These are phyloP conservation scores for Hemisphaericaspora xylofermentans DNA, from an alignment of 1,139 yeast genomes.

Conservation along the genomic window DNA sequence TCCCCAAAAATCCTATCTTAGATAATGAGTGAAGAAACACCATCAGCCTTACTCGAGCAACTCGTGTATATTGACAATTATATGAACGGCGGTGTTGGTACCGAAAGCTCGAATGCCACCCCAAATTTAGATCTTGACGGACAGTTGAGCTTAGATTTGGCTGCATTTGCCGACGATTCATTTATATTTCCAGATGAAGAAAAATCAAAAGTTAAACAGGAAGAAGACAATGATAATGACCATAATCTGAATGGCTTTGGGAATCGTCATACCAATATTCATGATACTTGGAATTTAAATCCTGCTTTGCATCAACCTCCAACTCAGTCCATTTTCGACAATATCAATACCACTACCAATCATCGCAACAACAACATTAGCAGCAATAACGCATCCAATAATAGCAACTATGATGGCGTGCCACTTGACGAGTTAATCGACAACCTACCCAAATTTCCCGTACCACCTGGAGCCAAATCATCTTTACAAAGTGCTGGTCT, in stretches of 20 bases:
- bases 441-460: conserved; percentile 57
- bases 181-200: conserved; percentile 80
- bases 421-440: background rate
- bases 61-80: conserved; percentile 74
- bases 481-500: conserved; percentile 66
- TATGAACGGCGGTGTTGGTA: conserved; percentile 43
- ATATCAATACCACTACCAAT: conserved; percentile 12
- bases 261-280: conserved; percentile 9
- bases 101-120: conserved; percentile 12
- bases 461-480: conserved; percentile 69
- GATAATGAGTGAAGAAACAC: conserved; percentile 33
- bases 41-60: conserved; percentile 71
- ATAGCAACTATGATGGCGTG: background rate
- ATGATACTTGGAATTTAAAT: conserved; percentile 7
- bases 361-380: conserved; percentile 1
- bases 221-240: conserved; percentile 11
- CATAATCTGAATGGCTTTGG: no score
- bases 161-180: conserved; percentile 78
- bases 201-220: conserved; percentile 41
- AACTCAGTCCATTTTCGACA: conserved; percentile 4
- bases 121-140: conserved; percentile 59
- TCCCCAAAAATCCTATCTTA: conserved; percentile 9
- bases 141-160: conserved; percentile 67
- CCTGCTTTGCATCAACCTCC: background rate
- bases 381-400: conserved; percentile 1